phyloP scores from a whole-genome alignment of 371 early-diverging fungal species.

The Saksenaea vasiformis region DNA sequence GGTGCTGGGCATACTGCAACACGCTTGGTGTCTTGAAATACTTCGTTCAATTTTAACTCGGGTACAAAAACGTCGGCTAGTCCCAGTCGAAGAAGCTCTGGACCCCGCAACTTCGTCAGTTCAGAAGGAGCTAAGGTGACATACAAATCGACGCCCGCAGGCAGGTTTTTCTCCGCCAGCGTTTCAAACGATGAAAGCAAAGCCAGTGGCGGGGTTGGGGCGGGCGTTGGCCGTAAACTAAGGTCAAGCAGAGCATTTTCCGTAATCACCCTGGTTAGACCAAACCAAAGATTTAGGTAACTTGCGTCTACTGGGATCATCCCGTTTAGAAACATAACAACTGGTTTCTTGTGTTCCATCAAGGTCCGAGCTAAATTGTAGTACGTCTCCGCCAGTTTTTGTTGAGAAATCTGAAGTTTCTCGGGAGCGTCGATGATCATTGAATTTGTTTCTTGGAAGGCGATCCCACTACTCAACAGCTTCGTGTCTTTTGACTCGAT shows the following conservation, averaged over 20 bases:
- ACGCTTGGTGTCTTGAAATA: conserved; percentile 25
- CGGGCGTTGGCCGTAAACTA: conserved; percentile 24
- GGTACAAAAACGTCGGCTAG: conserved; percentile 59
- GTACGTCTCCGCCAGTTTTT: conserved; percentile 21
- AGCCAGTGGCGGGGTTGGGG: conserved; percentile 44
- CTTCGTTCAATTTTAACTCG: conserved; percentile 46
- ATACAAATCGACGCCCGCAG: conserved; percentile 45
- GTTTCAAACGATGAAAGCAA: conserved; percentile 24
- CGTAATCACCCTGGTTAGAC: conserved; percentile 47
- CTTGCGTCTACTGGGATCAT: conserved; percentile 42
- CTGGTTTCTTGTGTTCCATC: conserved; percentile 22
- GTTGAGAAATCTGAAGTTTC: conserved; percentile 10
- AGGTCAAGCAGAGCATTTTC: conserved; percentile 47
- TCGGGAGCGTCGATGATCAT: conserved; percentile 9
- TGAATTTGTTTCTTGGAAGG: conserved; percentile 30
- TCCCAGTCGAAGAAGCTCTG: conserved; percentile 53
- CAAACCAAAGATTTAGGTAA: conserved; percentile 36
- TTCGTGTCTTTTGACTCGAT: conserved; percentile 27
- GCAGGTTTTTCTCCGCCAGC: conserved; percentile 24
- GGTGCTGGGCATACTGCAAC: conserved; percentile 52
- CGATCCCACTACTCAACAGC: conserved; percentile 29
- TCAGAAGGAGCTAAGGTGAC: conserved; percentile 51
- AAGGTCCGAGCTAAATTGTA: conserved; percentile 13
- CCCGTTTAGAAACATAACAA: conserved; percentile 45
- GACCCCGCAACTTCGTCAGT: conserved; percentile 47